These are phyloP conservation scores for Drechmeria coniospora DNA, from an alignment of 2,329 filamentous ascomycete genomes.

Conservation along the genomic window DNA sequence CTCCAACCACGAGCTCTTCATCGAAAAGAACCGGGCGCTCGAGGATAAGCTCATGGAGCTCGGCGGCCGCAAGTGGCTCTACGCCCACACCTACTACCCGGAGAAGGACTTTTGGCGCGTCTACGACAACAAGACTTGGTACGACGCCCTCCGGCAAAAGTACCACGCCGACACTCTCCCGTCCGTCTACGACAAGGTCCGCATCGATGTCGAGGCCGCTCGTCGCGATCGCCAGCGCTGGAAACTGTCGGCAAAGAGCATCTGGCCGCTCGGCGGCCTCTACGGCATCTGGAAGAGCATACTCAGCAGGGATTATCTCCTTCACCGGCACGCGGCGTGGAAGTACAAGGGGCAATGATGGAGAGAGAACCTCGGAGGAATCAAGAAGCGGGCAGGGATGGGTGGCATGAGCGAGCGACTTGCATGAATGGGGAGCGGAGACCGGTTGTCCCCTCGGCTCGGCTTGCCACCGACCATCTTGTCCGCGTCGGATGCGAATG, in stretches of 20 bases:
- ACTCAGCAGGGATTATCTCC: constrained; percentile 36
- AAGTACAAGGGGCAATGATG: constrained; percentile 25
- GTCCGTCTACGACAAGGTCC: constrained; percentile 56
- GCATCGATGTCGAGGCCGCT: constrained; percentile 33
- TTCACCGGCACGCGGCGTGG: constrained; percentile 38
- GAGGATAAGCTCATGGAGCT: constrained; percentile 55
- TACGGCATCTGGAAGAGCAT: constrained; percentile 46
- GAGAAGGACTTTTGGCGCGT: constrained; percentile 53
- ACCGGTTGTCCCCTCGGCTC: no score
- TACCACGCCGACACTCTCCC: constrained; percentile 48
- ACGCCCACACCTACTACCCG: constrained; percentile 75
- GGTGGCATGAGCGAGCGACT: no score
- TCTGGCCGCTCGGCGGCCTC: constrained; percentile 41
- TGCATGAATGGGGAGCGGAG: no score
- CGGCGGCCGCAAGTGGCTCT: constrained; percentile 73
- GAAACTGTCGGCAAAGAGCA: constrained; percentile 28
- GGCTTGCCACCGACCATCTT: no score
- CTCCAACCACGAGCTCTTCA: constrained; percentile 38
- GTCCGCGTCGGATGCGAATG: no score
- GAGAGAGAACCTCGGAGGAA: background rate
- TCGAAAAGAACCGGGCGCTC: constrained; percentile 53
- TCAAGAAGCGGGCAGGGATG: no score
- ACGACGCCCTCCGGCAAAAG: constrained; percentile 45
- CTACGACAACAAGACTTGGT: constrained; percentile 42
- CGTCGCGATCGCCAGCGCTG: constrained; percentile 20